Conservation (phyloP, 441 rosid species). For the Arabidopsis lyrata region DNA sequence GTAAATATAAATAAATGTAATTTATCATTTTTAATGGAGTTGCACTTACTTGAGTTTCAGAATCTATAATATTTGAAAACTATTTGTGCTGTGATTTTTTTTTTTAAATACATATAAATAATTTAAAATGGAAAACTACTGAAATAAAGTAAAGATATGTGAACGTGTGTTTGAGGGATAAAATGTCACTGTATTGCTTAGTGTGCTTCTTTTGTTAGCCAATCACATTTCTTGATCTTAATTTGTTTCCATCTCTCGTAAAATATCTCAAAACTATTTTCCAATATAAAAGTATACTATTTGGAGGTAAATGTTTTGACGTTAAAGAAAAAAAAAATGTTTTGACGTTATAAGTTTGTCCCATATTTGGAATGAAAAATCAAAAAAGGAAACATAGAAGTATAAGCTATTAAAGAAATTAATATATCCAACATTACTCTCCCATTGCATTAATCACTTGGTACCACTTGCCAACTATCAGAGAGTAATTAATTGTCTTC, state of each 20-base stretch:
- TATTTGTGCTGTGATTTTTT: too few relatives aligned
- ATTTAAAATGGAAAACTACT: too few relatives aligned
- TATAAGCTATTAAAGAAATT: not conserved
- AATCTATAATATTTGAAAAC: too few relatives aligned
- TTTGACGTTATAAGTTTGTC: not conserved
- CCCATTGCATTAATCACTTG: not conserved
- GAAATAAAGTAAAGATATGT: too few relatives aligned
- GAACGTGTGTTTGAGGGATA: conserved; percentile 1
- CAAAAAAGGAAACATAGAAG: conserved; percentile 6
- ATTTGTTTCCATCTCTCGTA: not conserved
- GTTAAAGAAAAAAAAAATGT: not conserved
- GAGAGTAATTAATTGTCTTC: not conserved
- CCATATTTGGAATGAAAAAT: conserved; percentile 6
- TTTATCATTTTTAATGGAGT: too few relatives aligned
- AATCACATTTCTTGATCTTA: not conserved
- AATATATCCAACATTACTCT: conserved; percentile 4
- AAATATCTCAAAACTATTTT: conserved; percentile 1
- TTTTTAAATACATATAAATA: too few relatives aligned
- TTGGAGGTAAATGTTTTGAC: not conserved
- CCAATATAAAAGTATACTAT: not conserved
- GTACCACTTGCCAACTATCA: conserved; percentile 25
- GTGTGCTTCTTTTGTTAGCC: conserved; percentile 27
- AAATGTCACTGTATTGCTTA: conserved; percentile 12
- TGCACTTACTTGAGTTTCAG: too few relatives aligned
- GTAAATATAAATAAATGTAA: too few relatives aligned